Conservation (phyloP, 495 filamentous ascomycete species). For the Penicillium turbatum region DNA sequence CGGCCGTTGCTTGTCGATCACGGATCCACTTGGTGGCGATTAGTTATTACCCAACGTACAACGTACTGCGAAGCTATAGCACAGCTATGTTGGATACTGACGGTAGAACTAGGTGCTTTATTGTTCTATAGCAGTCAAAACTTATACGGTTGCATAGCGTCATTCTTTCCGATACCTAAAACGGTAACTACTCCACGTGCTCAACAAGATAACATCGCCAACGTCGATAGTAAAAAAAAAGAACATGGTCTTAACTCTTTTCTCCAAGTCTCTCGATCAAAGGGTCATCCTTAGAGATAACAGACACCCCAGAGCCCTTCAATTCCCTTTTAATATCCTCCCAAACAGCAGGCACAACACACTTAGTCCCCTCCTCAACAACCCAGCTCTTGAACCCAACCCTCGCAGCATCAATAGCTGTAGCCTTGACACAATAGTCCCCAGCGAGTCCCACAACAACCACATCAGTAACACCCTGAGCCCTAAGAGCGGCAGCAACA, state of each 20-base stretch:
- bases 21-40: slow-evolving; percentile 4
- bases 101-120: too few species aligned
- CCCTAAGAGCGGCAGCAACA: slow-evolving; percentile 53
- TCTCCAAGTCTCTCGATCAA: slow-evolving; percentile 44
- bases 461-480: slow-evolving; percentile 62
- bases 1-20: slow-evolving; percentile 6
- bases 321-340: slow-evolving; percentile 53
- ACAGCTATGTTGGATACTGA: too few species aligned
- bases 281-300: slow-evolving; percentile 46
- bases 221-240: too few species aligned
- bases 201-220: not conserved
- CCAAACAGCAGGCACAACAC: slow-evolving; percentile 63
- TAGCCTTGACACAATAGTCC: slow-evolving; percentile 84
- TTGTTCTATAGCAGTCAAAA: too few species aligned
- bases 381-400: slow-evolving; percentile 76
- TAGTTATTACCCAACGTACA: not conserved
- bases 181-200: too few species aligned
- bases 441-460: slow-evolving; percentile 81
- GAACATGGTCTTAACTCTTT: not conserved
- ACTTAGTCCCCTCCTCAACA: slow-evolving; percentile 70
- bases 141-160: too few species aligned
- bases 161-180: too few species aligned
- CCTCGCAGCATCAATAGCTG: slow-evolving; percentile 68
- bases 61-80: too few species aligned
- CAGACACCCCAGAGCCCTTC: slow-evolving; percentile 45